Conservation (phyloP, 192 early-diverging fungal genomes). For the Podila minutissima region DNA sequence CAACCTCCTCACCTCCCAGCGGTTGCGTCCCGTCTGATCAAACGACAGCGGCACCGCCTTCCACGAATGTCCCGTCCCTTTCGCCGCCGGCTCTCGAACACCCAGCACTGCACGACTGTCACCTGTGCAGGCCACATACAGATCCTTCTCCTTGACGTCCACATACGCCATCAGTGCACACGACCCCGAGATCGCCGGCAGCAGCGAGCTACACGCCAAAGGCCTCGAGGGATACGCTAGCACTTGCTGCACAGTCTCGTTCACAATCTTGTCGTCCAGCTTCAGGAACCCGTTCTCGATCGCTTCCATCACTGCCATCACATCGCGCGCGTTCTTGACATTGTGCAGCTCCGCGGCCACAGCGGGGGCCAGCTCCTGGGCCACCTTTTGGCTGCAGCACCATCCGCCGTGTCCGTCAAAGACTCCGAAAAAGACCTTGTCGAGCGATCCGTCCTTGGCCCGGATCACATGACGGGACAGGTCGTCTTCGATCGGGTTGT, state of each 20-base stretch:
- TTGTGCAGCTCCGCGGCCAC: constrained; percentile 55
- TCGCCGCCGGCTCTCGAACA: constrained; percentile 20
- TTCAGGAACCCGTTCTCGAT: constrained; percentile 57
- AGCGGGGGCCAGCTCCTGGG: constrained; percentile 54
- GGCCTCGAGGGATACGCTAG: constrained; percentile 49
- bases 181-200: constrained; percentile 59
- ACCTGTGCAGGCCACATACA: constrained; percentile 65
- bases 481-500: constrained; percentile 64
- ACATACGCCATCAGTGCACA: constrained; percentile 66
- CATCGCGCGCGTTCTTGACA: constrained; percentile 24
- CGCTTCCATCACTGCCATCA: constrained; percentile 51
- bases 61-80: constrained; percentile 41
- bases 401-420: constrained; percentile 68
- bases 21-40: constrained; percentile 72
- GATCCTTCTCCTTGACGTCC: constrained; percentile 52
- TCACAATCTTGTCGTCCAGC: constrained; percentile 60
- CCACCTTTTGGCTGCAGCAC: constrained; percentile 56
- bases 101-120: constrained; percentile 65
- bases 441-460: constrained; percentile 32
- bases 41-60: constrained; percentile 66
- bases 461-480: constrained; percentile 49
- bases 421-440: constrained; percentile 60
- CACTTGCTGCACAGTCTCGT: constrained; percentile 50
- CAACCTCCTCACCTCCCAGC: constrained; percentile 62
- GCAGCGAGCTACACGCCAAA: constrained; percentile 32